Conservation (phyloP, 2,329 filamentous ascomycete species). For the Penicillium sp. region DNA sequence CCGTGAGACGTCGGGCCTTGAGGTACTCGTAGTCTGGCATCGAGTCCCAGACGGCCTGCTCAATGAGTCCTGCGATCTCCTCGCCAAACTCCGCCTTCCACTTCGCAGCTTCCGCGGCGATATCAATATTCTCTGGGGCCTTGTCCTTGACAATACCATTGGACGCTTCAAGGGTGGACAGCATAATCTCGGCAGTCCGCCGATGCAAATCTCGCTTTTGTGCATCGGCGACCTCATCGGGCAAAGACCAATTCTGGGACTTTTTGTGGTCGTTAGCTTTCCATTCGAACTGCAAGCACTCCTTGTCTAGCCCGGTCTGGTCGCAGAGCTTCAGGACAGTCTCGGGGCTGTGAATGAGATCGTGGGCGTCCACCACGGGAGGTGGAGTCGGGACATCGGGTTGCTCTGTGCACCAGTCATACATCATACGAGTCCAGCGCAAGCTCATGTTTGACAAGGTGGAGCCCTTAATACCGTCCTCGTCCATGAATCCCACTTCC, state of each 20-base stretch:
- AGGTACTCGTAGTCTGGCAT: conserved; percentile 47
- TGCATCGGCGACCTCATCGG: not conserved
- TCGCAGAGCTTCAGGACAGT: conserved; percentile 32
- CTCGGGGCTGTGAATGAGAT: conserved; percentile 38
- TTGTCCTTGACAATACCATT: conserved; percentile 37
- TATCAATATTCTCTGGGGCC: conserved; percentile 32
- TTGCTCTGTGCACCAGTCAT: conserved; percentile 37
- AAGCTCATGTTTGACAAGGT: conserved; percentile 30
- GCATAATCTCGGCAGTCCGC: conserved; percentile 18
- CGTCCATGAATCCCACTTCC: conserved; percentile 13
- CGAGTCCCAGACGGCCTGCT: conserved; percentile 30
- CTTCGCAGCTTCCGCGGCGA: conserved; percentile 34
- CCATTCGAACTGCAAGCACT: conserved; percentile 37
- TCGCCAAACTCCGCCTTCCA: conserved; percentile 43
- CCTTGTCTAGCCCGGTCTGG: conserved; percentile 36
- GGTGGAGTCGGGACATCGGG: conserved; percentile 22
- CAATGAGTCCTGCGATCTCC: conserved; percentile 25
- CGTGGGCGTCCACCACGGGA: conserved; percentile 41
- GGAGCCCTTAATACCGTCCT: conserved; percentile 16
- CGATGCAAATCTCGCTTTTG: not conserved
- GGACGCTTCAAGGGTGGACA: conserved; percentile 35
- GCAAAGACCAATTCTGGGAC: conserved; percentile 2
- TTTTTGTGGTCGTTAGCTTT: conserved; percentile 11
- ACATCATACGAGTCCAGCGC: conserved; percentile 35
- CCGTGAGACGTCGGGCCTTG: conserved; percentile 25